Conservation (phyloP, 306 rosid species). For the Cicer arietinum region DNA sequence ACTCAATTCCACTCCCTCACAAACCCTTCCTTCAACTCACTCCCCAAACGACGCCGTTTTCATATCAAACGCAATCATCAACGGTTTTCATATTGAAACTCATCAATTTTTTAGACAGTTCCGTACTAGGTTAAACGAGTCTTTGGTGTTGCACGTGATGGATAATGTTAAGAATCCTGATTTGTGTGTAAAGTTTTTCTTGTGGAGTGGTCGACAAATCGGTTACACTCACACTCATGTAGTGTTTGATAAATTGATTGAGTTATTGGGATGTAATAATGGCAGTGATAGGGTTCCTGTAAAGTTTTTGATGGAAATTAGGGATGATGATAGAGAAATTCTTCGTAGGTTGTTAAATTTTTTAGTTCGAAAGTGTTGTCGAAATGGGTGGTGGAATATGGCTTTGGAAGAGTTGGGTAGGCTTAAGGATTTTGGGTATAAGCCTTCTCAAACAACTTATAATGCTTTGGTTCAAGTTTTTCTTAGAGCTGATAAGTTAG, state of each 20-base stretch:
- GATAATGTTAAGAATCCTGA: slow-evolving; percentile 48
- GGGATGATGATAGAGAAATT: slow-evolving; percentile 60
- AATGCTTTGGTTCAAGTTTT: slow-evolving; percentile 80
- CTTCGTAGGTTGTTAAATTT: slow-evolving; percentile 76
- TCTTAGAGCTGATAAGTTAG: slow-evolving; percentile 68
- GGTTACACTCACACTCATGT: slow-evolving; percentile 62
- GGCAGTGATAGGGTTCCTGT: slow-evolving; percentile 53
- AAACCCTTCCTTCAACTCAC: slow-evolving; percentile 31
- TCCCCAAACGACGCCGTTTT: slow-evolving; percentile 52
- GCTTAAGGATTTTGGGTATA: slow-evolving; percentile 83
- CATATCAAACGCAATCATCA: slow-evolving; percentile 53
- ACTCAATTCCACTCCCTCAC: slow-evolving; percentile 48
- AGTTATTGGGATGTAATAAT: slow-evolving; percentile 46
- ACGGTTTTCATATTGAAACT: slow-evolving; percentile 55
- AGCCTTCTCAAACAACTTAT: slow-evolving; percentile 64
- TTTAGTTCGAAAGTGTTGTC: slow-evolving; percentile 71
- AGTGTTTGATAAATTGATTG: slow-evolving; percentile 64
- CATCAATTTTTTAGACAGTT: slow-evolving; percentile 64
- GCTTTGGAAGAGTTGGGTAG: slow-evolving; percentile 90
- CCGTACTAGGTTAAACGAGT: slow-evolving; percentile 56
- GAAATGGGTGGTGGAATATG: slow-evolving; percentile 75
- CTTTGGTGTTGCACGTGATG: slow-evolving; percentile 65
- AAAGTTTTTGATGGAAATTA: slow-evolving; percentile 56
- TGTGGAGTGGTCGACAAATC: slow-evolving; percentile 82
- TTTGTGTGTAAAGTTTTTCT: slow-evolving; percentile 67